Percentiles rank a stretch among this genome's conserved stretches.
These are phyloP conservation scores for Chrysoporthe austroafricana DNA, from an alignment of 2,329 filamentous ascomycete species.

Conservation along the genomic window DNA sequence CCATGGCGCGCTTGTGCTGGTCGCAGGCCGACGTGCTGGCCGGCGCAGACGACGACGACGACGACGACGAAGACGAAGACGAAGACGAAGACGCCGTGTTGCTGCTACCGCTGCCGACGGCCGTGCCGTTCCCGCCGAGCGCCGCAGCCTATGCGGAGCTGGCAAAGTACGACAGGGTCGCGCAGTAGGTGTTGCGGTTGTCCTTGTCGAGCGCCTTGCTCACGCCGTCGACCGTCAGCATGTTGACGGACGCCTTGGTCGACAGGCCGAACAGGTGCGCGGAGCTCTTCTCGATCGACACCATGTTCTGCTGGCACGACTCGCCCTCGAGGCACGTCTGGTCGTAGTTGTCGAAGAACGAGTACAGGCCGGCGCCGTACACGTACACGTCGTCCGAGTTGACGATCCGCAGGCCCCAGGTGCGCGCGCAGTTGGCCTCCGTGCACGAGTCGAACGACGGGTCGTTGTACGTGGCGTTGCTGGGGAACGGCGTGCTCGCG, in stretches of 20 bases:
- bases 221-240: constrained; percentile 67
- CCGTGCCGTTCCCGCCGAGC: constrained; percentile 8
- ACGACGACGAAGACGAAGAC: background rate
- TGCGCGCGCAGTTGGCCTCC: constrained; percentile 64
- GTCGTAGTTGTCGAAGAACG: constrained; percentile 81
- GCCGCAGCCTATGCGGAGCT: constrained; percentile 30
- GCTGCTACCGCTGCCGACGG: background rate
- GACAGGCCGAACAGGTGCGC: constrained; percentile 70
- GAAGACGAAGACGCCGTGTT: background rate
- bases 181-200: constrained; percentile 69
- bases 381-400: constrained; percentile 70
- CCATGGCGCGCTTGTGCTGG: constrained; percentile 7
- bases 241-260: constrained; percentile 76
- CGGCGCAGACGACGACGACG: background rate
- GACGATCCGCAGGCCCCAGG: constrained; percentile 75
- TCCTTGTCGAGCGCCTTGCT: constrained; percentile 58
- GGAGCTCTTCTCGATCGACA: constrained; percentile 68
- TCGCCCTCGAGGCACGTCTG: constrained; percentile 70
- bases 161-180: constrained; percentile 59
- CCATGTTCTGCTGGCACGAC: constrained; percentile 78
- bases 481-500: constrained; percentile 66
- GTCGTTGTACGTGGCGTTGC: constrained; percentile 63
- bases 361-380: constrained; percentile 77
- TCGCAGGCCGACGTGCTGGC: background rate
- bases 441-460: constrained; percentile 70